phyloP scores from a whole-genome alignment of 805 yeast species.

The Teunomyces lycoperdinae region DNA sequence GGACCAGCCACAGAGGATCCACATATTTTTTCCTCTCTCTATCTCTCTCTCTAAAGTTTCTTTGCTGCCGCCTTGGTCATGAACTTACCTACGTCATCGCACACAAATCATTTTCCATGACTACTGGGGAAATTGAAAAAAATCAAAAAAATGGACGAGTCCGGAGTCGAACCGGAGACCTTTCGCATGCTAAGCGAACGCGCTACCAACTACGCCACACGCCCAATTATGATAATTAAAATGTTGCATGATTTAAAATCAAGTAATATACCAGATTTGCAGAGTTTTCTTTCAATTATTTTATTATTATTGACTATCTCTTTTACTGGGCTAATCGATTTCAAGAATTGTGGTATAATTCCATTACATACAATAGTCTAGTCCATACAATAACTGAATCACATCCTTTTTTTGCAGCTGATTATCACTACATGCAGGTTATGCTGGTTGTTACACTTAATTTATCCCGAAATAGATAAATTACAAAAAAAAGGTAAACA shows the following conservation, averaged over 20 bases:
- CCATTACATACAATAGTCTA: too few species aligned
- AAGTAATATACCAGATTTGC: too few species aligned
- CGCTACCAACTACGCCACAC: slow-evolving; percentile 85
- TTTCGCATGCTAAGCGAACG: slow-evolving; percentile 79
- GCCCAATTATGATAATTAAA: slow-evolving; percentile 37
- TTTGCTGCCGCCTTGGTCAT: not conserved
- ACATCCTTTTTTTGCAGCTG: not conserved
- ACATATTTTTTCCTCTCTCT: too few species aligned
- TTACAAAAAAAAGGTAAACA: slow-evolving; percentile 1
- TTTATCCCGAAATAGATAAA: not conserved
- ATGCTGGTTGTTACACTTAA: not conserved
- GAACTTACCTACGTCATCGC: not conserved
- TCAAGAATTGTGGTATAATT: too few species aligned
- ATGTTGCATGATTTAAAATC: not conserved
- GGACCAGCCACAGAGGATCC: too few species aligned
- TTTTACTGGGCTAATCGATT: too few species aligned
- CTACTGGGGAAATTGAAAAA: not conserved
- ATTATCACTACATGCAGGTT: not conserved
- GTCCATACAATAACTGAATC: not conserved
- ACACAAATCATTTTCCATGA: not conserved
- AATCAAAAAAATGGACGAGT: slow-evolving; percentile 52
- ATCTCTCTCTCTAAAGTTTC: not conserved
- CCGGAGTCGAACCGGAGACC: slow-evolving; percentile 79
- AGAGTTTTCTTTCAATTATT: too few species aligned
- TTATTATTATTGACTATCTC: too few species aligned